These are phyloP conservation scores for Ambrosiella xylebori DNA, from an alignment of 2,329 filamentous ascomycete species.

Conservation along the genomic window DNA sequence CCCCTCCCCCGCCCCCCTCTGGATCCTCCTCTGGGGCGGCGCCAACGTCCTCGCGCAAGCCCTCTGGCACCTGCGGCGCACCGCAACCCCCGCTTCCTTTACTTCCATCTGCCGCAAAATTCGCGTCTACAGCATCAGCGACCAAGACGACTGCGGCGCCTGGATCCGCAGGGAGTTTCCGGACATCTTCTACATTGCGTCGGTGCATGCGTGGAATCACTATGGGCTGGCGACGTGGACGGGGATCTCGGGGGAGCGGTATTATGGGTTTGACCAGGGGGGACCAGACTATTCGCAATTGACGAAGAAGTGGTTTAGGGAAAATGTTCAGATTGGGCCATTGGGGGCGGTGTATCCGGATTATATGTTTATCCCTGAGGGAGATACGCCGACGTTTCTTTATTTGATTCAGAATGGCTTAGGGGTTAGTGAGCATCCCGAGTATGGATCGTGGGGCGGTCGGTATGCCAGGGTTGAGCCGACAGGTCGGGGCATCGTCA, in stretches of 20 bases:
- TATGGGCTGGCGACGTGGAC: conserved; percentile 38
- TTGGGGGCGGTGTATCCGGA: conserved; percentile 29
- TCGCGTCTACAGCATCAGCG: conserved; percentile 38
- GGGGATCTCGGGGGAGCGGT: conserved; percentile 30
- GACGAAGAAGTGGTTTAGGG: conserved; percentile 32
- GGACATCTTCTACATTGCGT: conserved; percentile 37
- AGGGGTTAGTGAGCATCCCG: conserved; percentile 27
- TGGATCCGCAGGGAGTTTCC: conserved; percentile 39
- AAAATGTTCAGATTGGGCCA: conserved; percentile 33
- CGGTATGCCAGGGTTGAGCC: conserved; percentile 21
- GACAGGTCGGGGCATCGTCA: conserved; percentile 1
- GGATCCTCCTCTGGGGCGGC: conserved; percentile 36
- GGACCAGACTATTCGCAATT: conserved; percentile 29
- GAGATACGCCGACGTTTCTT: conserved; percentile 34
- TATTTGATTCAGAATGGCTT: conserved; percentile 32
- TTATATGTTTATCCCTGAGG: conserved; percentile 33
- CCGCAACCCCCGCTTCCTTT: not conserved
- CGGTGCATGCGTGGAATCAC: conserved; percentile 37
- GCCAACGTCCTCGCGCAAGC: conserved; percentile 34
- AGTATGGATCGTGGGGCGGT: conserved; percentile 33
- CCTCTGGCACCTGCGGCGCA: conserved; percentile 22
- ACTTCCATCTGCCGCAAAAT: conserved; percentile 24
- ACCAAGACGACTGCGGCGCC: conserved; percentile 38
- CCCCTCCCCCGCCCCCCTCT: conserved; percentile 25
- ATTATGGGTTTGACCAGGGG: conserved; percentile 21